Conservation (phyloP, 2,329 filamentous ascomycete genomes). For the Neurospora crassa region DNA sequence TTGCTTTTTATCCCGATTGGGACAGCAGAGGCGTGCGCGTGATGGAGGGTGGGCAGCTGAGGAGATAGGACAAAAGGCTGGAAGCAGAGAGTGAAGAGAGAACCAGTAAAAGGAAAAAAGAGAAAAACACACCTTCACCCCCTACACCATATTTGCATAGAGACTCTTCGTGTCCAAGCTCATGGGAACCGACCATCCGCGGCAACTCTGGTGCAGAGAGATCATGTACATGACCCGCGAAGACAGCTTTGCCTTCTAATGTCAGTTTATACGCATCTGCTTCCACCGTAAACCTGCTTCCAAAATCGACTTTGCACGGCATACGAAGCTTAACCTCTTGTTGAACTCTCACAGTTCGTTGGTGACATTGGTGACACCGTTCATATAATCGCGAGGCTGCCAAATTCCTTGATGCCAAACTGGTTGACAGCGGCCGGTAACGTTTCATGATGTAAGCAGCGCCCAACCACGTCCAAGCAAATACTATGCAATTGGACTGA, state of each 20-base stretch:
- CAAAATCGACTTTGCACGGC: background rate
- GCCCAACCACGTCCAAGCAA: background rate
- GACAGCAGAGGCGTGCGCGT: background rate
- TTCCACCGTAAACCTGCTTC: background rate
- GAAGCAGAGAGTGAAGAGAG: background rate
- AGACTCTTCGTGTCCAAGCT: background rate
- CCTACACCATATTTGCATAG: background rate
- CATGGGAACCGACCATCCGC: background rate
- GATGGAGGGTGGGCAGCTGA: background rate
- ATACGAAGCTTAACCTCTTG: background rate
- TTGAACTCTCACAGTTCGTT: background rate
- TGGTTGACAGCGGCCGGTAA: background rate
- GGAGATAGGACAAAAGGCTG: background rate
- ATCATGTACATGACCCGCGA: background rate
- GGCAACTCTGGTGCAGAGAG: background rate
- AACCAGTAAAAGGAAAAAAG: background rate
- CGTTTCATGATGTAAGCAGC: background rate
- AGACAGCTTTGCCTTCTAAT: background rate
- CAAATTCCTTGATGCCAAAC: background rate
- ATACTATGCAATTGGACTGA: background rate
- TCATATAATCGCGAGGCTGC: background rate
- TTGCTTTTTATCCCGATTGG: background rate
- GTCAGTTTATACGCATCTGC: background rate
- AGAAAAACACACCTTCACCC: background rate
- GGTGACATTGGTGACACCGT: background rate